phyloP scores from a whole-genome alignment of 2,329 filamentous ascomycete species.

The Ceratocystis colombiana region DNA sequence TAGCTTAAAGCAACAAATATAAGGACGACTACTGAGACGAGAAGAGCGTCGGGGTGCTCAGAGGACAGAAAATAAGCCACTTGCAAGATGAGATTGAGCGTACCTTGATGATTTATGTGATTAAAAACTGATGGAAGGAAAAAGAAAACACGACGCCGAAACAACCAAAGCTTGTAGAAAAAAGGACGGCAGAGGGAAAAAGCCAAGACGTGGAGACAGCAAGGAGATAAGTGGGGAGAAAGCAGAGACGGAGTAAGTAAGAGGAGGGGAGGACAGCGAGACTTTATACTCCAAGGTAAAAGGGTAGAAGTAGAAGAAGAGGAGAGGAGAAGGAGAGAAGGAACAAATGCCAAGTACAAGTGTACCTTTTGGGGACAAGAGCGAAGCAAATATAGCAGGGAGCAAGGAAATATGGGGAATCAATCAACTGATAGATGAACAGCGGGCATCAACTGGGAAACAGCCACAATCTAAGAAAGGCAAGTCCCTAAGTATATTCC shows the following conservation, averaged over 20 bases:
- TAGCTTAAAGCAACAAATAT: slow-evolving; percentile 3
- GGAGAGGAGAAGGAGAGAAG: background rate
- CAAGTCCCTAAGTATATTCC: background rate
- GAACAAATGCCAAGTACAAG: slow-evolving; percentile 4
- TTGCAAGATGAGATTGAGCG: background rate
- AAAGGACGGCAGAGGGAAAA: slow-evolving; percentile 18
- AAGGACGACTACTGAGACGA: no score
- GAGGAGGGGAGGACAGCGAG: background rate
- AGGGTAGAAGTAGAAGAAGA: slow-evolving; percentile 1
- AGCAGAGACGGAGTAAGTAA: no score
- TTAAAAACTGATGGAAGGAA: slow-evolving; percentile 4
- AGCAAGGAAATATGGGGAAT: slow-evolving; percentile 12
- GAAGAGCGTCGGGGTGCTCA: background rate
- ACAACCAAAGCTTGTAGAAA: slow-evolving; percentile 11
- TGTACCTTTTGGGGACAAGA: slow-evolving; percentile 1
- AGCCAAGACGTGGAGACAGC: background rate
- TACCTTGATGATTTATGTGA: slow-evolving; percentile 14
- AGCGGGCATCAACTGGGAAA: background rate
- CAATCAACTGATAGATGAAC: slow-evolving; percentile 6
- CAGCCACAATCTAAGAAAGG: background rate
- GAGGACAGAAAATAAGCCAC: no score
- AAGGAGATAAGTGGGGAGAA: slow-evolving; percentile 1
- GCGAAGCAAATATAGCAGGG: slow-evolving; percentile 16
- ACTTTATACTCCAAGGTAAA: slow-evolving; percentile 12
- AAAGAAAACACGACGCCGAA: slow-evolving; percentile 7